Percentiles rank a stretch among this genome's conserved stretches.
These are phyloP conservation scores for Globisporangium ultimum DNA, from an alignment of 352 stramenopile species.

Conservation along the genomic window DNA sequence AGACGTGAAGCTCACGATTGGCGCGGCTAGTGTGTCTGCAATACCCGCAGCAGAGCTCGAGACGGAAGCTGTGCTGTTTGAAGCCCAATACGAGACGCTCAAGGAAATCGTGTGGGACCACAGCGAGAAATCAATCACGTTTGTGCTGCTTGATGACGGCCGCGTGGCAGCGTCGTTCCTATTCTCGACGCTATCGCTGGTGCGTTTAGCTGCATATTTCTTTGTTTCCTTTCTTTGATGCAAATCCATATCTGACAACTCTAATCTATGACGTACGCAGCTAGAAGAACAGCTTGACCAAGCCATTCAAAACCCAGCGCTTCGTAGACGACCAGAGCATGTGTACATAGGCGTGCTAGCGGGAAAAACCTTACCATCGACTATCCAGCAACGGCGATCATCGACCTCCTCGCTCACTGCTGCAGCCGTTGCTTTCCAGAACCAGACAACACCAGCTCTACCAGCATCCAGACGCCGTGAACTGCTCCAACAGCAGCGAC, in stretches of 20 bases:
- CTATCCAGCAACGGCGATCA: slow-evolving; percentile 59
- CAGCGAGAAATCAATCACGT: slow-evolving; percentile 51
- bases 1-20: slow-evolving; percentile 47
- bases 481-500: slow-evolving; percentile 51
- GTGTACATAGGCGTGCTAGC: slow-evolving; percentile 67
- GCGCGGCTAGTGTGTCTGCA: slow-evolving; percentile 32
- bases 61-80: slow-evolving; percentile 32
- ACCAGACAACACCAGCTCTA: slow-evolving; percentile 19
- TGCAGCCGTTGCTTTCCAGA: not conserved
- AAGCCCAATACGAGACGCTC: slow-evolving; percentile 31
- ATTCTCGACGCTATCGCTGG: slow-evolving; percentile 35
- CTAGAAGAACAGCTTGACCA: slow-evolving; percentile 43
- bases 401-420: slow-evolving; percentile 13
- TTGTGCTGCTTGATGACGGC: slow-evolving; percentile 33
- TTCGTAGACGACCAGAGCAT: slow-evolving; percentile 36
- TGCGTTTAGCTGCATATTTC: slow-evolving; percentile 5
- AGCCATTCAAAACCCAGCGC: slow-evolving; percentile 23
- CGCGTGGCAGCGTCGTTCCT: slow-evolving; percentile 32
- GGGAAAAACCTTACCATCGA: slow-evolving; percentile 51
- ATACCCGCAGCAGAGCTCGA: slow-evolving; percentile 23
- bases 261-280: not conserved
- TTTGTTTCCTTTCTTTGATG: not conserved
- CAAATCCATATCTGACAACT: no score
- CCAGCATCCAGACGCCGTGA: slow-evolving; percentile 39
- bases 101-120: slow-evolving; percentile 73